These are phyloP conservation scores for Pleodorina starrii DNA, from an alignment of 139 green algal species.

Conservation along the genomic window DNA sequence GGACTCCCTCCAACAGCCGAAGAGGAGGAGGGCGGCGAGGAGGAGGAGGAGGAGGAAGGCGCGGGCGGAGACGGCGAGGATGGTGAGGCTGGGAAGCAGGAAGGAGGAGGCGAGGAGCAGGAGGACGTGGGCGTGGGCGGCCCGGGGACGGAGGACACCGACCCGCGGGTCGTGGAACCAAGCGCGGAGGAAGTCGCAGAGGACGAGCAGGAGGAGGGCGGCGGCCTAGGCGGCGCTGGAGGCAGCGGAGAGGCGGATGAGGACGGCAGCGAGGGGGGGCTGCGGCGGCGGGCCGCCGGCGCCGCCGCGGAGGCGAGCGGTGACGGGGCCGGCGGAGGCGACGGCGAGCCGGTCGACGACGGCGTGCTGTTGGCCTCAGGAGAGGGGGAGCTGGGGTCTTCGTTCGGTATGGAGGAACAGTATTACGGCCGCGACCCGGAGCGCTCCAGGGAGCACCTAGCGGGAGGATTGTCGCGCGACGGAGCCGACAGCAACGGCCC, in stretches of 20 bases:
- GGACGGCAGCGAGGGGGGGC: background rate
- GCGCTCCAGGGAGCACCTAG: too few species aligned
- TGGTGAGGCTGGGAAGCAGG: background rate
- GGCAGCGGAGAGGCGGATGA: background rate
- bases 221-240: background rate
- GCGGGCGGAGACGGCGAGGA: background rate
- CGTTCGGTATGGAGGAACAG: background rate
- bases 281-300: background rate
- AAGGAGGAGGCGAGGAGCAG: background rate
- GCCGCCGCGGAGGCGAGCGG: background rate
- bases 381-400: background rate
- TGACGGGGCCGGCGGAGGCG: background rate
- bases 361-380: background rate
- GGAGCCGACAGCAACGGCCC: background rate
- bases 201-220: background rate
- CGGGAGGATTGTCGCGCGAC: background rate
- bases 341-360: background rate
- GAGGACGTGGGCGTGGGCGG: background rate
- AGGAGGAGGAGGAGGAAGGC: background rate
- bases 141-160: background rate
- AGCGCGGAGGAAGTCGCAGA: constrained; percentile 27
- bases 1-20: too few species aligned
- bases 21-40: background rate
- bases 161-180: background rate
- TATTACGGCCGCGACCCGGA: background rate